Evolutionary conservation across 495 filamentous ascomycete genomes (phyloP).

Genomic region (Cryomyces minteri): DNA sequence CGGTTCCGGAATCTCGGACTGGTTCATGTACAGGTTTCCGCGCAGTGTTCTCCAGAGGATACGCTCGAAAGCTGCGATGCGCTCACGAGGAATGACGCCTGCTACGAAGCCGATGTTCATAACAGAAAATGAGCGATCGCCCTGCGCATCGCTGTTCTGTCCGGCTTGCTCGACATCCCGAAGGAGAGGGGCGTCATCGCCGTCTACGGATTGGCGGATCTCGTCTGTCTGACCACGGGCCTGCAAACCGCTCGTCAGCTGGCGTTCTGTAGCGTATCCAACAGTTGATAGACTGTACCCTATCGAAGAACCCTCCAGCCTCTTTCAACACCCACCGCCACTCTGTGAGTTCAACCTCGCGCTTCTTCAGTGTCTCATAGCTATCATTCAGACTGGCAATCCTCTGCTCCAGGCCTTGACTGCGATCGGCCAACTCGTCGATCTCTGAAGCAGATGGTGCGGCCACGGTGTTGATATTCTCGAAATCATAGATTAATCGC

Average conservation of each 20-base stretch:
- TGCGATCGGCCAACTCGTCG: constrained; percentile 81
- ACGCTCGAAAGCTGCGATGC: constrained; percentile 87
- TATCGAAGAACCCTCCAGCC: constrained; percentile 91
- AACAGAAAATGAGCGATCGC: constrained; percentile 68
- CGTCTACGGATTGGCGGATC: constrained; percentile 77
- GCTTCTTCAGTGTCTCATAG: constrained; percentile 94
- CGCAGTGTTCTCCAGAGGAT: constrained; percentile 94
- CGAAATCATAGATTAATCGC: constrained; percentile 68
- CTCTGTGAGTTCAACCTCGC: constrained; percentile 90
- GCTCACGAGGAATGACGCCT: constrained; percentile 84
- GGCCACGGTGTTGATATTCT: constrained; percentile 47
- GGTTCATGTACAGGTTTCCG: constrained; percentile 99
- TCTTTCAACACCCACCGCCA: constrained; percentile 96
- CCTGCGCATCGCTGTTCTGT: constrained; percentile 52
- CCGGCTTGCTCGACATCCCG: constrained; percentile 56
- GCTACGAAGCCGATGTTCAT: constrained; percentile 99
- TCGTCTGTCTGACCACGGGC: constrained; percentile 93
- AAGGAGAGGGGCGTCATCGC: constrained; percentile 42
- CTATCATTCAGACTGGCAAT: constrained; percentile 86
- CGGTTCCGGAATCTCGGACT: constrained; percentile 91
- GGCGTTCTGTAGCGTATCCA: not conserved
- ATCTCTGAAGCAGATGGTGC: constrained; percentile 85
- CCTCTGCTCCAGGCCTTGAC: constrained; percentile 78
- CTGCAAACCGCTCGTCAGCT: constrained; percentile 19
- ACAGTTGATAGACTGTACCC: constrained; percentile 24